A percentile compares a stretch with the other conserved stretches of the same genome.
Evolutionary conservation across 192 early-diverging fungal species (phyloP).

Genomic region (Coemansia sp.): DNA sequence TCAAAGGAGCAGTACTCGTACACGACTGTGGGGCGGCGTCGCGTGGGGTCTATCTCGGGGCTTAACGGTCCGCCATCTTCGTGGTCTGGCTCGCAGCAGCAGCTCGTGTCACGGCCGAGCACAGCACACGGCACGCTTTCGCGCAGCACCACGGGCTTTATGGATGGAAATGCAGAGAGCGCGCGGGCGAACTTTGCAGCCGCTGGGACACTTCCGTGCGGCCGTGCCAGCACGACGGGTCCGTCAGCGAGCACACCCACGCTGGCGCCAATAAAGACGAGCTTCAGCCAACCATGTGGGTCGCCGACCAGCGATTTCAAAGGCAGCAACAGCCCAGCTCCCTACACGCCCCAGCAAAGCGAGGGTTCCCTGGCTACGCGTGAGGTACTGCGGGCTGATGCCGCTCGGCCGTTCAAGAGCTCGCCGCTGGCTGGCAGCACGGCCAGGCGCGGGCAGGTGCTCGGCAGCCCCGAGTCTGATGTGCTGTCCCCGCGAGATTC

Average conservation of each 20-base stretch:
- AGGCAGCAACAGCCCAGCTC: neutral
- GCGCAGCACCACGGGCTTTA: slow-evolving; percentile 4
- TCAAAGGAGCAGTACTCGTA: slow-evolving; percentile 51
- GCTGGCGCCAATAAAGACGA: slow-evolving; percentile 9
- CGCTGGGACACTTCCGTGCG: slow-evolving; percentile 3
- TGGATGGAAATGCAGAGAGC: neutral
- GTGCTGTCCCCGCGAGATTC: neutral
- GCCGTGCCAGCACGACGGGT: slow-evolving; percentile 22
- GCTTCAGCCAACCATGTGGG: slow-evolving; percentile 3
- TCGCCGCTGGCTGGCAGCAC: slow-evolving; percentile 23
- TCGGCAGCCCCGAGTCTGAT: slow-evolving; percentile 14
- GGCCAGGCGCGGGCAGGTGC: neutral
- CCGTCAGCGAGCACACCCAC: slow-evolving; percentile 2
- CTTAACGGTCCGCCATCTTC: slow-evolving; percentile 5
- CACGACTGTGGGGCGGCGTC: slow-evolving; percentile 22
- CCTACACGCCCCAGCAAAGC: neutral
- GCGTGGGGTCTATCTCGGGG: slow-evolving; percentile 14
- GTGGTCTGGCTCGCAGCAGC: neutral
- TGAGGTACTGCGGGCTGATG: slow-evolving; percentile 8
- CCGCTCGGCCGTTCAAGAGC: slow-evolving; percentile 25
- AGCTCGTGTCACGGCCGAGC: slow-evolving; percentile 15
- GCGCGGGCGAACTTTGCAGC: neutral
- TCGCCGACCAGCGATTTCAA: slow-evolving; percentile 2
- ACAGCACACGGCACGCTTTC: slow-evolving; percentile 27
- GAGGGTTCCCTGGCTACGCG: slow-evolving; percentile 1